These are phyloP conservation scores for Daucus carota DNA, from an alignment of 129 eudicot genomes.

Conservation along the genomic window DH1_v3.0 NC_030386.2:31579001-31579500, in stretches of 20 bases:
- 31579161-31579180: background rate
- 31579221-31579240: background rate
- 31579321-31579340: background rate
- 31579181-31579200: background rate
- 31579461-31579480: background rate
- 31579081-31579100: background rate
- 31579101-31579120: background rate
- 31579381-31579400: background rate
- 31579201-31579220: background rate
- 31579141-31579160: background rate
- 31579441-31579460: background rate
- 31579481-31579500: no score
- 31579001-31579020: background rate
- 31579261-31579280: background rate
- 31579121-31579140: background rate
- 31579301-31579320: background rate
- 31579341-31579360: background rate
- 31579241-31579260: background rate
- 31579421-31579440: background rate
- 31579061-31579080: background rate
- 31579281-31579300: background rate
- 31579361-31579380: background rate
- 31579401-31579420: background rate
- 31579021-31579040: background rate
- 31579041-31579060: background rate